Percentiles rank a stretch among this genome's conserved stretches.
Conservation (phyloP, 2,329 filamentous ascomycete genomes). For the Neopestalotiopsis clavispora region DNA sequence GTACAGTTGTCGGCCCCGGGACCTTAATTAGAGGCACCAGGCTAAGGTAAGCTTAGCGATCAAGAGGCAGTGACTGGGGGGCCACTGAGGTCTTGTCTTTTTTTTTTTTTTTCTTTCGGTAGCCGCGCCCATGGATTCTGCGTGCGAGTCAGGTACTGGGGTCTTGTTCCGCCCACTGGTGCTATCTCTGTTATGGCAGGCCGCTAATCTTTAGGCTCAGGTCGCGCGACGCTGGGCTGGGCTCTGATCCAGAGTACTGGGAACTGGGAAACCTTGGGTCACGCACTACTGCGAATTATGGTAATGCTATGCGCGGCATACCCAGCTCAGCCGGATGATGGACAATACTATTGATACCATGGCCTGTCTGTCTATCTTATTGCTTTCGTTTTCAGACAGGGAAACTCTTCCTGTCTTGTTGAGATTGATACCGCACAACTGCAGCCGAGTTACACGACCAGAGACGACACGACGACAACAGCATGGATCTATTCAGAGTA, state of each 20-base stretch:
- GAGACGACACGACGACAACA: background rate
- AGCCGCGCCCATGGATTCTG: background rate
- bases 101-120: background rate
- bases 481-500: background rate
- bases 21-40: constrained; percentile 3
- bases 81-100: background rate
- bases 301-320: background rate
- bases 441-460: background rate
- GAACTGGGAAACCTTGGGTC: background rate
- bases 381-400: no score
- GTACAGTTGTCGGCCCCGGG: background rate
- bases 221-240: background rate
- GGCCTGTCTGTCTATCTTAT: no score
- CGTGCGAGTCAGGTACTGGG: background rate
- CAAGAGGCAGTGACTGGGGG: background rate
- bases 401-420: no score
- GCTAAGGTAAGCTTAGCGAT: constrained; percentile 1
- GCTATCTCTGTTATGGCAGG: background rate
- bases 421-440: background rate
- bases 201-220: background rate
- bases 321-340: no score
- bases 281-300: background rate
- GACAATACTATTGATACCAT: no score
- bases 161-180: background rate
- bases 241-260: background rate